A percentile compares a stretch with the other conserved stretches of the same genome.
These are phyloP conservation scores for Sanchytrium tribonematis DNA, from an alignment of 371 early-diverging fungal species.

Conservation along the genomic window DNA sequence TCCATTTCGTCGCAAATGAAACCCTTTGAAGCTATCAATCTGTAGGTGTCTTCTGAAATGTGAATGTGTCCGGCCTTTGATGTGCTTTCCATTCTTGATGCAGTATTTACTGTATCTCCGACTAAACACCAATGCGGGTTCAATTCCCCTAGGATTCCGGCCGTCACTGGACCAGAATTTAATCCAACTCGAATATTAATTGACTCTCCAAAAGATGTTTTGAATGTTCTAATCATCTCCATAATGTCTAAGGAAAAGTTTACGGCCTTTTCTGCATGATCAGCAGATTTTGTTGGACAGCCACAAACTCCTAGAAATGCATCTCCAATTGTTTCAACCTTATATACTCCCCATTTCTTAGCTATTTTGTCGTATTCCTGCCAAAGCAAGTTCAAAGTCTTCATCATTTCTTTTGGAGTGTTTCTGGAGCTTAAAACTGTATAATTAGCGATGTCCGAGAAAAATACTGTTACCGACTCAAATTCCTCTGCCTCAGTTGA, in stretches of 20 bases:
- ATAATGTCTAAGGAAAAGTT: conserved; percentile 14
- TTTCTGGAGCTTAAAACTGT: conserved; percentile 6
- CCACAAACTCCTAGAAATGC: conserved; percentile 16
- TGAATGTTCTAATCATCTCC: conserved; percentile 11
- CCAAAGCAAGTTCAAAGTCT: conserved; percentile 14
- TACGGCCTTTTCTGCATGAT: conserved; percentile 12
- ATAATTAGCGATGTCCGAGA: conserved; percentile 14
- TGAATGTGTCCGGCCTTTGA: conserved; percentile 15
- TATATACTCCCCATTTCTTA: conserved; percentile 15
- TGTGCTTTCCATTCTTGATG: conserved; percentile 15
- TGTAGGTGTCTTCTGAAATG: conserved; percentile 14
- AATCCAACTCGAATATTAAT: conserved; percentile 14
- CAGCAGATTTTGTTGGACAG: conserved; percentile 8
- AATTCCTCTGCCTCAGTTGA: conserved; percentile 12
- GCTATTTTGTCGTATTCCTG: conserved; percentile 12
- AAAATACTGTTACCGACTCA: conserved; percentile 13
- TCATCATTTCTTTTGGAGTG: conserved; percentile 12
- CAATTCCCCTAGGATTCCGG: conserved; percentile 15
- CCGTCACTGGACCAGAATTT: conserved; percentile 17
- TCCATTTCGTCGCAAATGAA: conserved; percentile 11
- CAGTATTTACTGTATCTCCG: conserved; percentile 19
- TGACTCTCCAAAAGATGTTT: conserved; percentile 8
- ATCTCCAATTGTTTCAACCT: conserved; percentile 19
- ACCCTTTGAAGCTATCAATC: conserved; percentile 6
- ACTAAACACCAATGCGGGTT: conserved; percentile 19